These are phyloP conservation scores for Silene conica DNA, from an alignment of 148 eudicot species.

Conservation along the genomic window DNA sequence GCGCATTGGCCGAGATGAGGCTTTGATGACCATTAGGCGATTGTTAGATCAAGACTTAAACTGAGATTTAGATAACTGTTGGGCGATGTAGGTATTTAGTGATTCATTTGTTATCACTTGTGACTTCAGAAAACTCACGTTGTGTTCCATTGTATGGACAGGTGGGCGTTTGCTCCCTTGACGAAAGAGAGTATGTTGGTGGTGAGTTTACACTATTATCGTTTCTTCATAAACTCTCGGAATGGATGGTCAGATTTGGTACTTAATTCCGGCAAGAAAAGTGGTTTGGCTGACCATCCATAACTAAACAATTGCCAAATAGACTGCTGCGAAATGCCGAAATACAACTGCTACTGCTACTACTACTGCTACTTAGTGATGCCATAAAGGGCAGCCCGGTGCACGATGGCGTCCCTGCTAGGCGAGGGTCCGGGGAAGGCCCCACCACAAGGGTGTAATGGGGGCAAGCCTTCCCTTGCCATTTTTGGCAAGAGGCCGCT, in stretches of 20 bases:
- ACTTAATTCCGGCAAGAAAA: too few relatives aligned
- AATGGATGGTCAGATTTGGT: background rate
- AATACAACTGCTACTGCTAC: too few relatives aligned
- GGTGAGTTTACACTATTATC: conserved; percentile 35
- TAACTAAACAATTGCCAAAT: too few relatives aligned
- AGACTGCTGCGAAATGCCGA: too few relatives aligned
- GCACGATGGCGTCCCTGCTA: too few relatives aligned
- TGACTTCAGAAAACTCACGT: conserved; percentile 1
- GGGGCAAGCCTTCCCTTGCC: too few relatives aligned
- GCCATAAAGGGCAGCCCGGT: too few relatives aligned
- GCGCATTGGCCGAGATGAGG: background rate
- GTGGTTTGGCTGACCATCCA: background rate
- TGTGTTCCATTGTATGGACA: conserved; percentile 24
- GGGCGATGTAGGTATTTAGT: background rate
- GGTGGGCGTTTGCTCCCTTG: conserved; percentile 94
- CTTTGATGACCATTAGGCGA: background rate
- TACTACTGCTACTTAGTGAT: too few relatives aligned
- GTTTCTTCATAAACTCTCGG: background rate
- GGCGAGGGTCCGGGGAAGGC: too few relatives aligned
- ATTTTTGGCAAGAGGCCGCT: too few relatives aligned
- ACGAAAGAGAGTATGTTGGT: conserved; percentile 63
- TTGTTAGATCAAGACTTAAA: background rate
- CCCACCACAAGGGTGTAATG: too few relatives aligned
- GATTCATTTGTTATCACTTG: background rate
- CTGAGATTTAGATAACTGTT: background rate